phyloP scores from a whole-genome alignment of 2,329 filamentous ascomycete genomes.

The Talaromyces funiculosus region DNA sequence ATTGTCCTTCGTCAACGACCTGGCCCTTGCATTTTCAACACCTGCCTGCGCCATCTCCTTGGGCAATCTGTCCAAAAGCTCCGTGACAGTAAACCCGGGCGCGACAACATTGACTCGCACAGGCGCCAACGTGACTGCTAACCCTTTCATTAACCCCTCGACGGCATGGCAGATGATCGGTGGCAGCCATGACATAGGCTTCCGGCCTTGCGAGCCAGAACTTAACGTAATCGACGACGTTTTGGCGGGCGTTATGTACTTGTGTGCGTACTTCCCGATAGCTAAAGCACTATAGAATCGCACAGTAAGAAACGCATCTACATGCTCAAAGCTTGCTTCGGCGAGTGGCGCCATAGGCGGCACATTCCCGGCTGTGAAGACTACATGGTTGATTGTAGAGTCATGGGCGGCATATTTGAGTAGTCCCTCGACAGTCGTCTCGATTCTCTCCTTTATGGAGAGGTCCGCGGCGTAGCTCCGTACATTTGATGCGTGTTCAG shows the following conservation, averaged over 20 bases:
- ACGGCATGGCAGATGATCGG: conserved; percentile 16
- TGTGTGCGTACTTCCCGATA: conserved; percentile 46
- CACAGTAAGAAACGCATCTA: conserved; percentile 25
- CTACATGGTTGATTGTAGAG: conserved; percentile 48
- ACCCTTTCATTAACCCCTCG: conserved; percentile 48
- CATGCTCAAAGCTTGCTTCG: conserved; percentile 21
- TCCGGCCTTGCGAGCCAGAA: conserved; percentile 24
- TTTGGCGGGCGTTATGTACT: conserved; percentile 40
- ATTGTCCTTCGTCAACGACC: conserved; percentile 28
- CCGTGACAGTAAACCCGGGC: conserved; percentile 51
- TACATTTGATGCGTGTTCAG: conserved; percentile 28
- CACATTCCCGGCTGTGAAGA: conserved; percentile 52
- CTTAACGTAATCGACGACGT: conserved; percentile 53
- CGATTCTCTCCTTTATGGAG: conserved; percentile 31
- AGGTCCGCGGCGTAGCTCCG: conserved; percentile 48
- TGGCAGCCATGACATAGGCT: conserved; percentile 27
- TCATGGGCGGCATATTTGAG: conserved; percentile 2
- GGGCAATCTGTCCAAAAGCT: conserved; percentile 1
- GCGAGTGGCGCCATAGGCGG: conserved; percentile 31
- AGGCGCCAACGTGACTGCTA: conserved; percentile 60
- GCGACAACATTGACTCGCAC: conserved; percentile 58
- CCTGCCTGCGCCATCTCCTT: conserved; percentile 2
- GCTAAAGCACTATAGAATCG: conserved; percentile 40
- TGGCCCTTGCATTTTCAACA: conserved; percentile 6
- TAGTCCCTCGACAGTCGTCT: background rate